Percentiles rank a stretch among this genome's conserved stretches.
phyloP scores from a whole-genome alignment of 2,329 filamentous ascomycete species.

The Sclerotinia subarctica region DNA sequence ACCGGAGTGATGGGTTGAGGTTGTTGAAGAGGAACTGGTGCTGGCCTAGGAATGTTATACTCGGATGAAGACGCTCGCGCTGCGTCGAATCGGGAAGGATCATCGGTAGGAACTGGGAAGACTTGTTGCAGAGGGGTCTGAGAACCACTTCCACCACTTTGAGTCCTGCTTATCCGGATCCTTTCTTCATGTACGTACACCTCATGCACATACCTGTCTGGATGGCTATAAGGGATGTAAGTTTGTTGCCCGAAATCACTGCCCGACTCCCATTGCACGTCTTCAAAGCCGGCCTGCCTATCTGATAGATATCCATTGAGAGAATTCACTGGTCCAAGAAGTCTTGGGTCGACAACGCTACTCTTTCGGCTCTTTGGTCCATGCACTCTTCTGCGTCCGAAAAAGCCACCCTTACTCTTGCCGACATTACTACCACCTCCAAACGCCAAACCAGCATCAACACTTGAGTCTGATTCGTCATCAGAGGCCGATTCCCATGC shows the following conservation, averaged over 20 bases:
- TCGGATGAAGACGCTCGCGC: conserved; percentile 49
- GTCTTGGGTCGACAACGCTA: conserved; percentile 54
- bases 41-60: conserved; percentile 48
- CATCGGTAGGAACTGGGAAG: conserved; percentile 63
- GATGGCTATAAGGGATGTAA: conserved; percentile 4
- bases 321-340: conserved; percentile 61
- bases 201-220: neutral
- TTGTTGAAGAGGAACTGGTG: conserved; percentile 72
- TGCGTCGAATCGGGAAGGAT: conserved; percentile 61
- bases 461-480: conserved; percentile 49
- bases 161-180: conserved; percentile 26
- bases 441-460: conserved; percentile 59
- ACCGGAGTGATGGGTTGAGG: conserved; percentile 77
- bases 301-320: conserved; percentile 51
- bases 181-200: conserved; percentile 11
- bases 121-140: conserved; percentile 56
- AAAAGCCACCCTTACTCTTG: conserved; percentile 29
- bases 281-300: conserved; percentile 54
- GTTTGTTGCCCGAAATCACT: conserved; percentile 35
- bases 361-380: conserved; percentile 42
- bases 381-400: conserved; percentile 36
- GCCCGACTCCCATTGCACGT: conserved; percentile 38
- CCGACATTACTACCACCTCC: conserved; percentile 44
- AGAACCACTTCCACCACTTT: conserved; percentile 42
- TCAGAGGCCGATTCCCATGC: conserved; percentile 59